A percentile compares a stretch with the other conserved stretches of the same genome.
Evolutionary conservation across 1,284 basidiomycete genomes (phyloP).

Genomic region (Schizophyllum commune): DNA sequence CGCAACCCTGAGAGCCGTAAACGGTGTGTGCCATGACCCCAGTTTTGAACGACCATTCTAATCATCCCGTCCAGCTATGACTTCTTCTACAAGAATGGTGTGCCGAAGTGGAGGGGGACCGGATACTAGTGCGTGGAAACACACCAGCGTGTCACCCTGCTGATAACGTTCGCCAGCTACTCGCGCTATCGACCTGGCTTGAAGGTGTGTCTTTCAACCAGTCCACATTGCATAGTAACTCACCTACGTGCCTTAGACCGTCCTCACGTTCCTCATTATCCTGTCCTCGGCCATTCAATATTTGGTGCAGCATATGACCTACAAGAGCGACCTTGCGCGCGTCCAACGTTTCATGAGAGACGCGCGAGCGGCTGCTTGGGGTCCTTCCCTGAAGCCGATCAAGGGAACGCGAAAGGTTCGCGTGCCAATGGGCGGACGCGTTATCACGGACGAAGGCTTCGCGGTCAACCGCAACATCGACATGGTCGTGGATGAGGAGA

Average conservation of each 20-base stretch:
- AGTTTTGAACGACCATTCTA: too few species aligned
- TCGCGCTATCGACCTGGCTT: conserved; percentile 87
- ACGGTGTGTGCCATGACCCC: too few species aligned
- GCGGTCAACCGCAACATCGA: conserved; percentile 48
- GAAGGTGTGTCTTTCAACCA: conserved; percentile 38
- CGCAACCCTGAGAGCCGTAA: conserved; percentile 69
- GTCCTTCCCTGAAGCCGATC: conserved; percentile 53
- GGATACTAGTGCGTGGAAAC: conserved; percentile 72
- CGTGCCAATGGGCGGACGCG: conserved; percentile 54
- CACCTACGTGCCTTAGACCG: conserved; percentile 39
- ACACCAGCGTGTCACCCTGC: not conserved
- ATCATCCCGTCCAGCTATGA: conserved; percentile 57
- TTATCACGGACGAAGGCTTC: conserved; percentile 48
- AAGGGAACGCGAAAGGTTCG: conserved; percentile 52
- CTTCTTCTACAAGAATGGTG: conserved; percentile 89
- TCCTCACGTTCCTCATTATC: conserved; percentile 66
- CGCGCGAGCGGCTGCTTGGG: conserved; percentile 71
- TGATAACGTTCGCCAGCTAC: conserved; percentile 32
- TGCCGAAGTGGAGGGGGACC: conserved; percentile 82
- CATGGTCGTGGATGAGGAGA: conserved; percentile 67
- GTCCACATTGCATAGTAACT: not conserved
- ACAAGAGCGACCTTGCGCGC: conserved; percentile 61
- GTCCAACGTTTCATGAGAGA: conserved; percentile 60
- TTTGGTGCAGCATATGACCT: conserved; percentile 70
- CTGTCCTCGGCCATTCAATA: conserved; percentile 77